Evolutionary conservation across 139 green algal genomes (phyloP).

Genomic region (Astrephomene gubernaculifera): DNA sequence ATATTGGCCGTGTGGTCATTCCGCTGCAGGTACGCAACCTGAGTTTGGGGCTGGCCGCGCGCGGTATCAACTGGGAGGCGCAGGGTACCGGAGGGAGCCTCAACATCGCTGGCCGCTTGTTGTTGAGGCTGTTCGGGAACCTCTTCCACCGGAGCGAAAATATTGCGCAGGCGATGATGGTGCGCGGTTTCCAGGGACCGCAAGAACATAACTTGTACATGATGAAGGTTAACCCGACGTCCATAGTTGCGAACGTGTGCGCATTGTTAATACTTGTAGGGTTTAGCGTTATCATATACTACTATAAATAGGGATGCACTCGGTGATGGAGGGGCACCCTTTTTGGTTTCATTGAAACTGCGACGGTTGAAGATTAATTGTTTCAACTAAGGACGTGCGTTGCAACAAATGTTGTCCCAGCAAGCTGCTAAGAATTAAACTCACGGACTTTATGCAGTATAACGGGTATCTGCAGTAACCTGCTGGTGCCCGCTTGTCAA

Average conservation of each 20-base stretch:
- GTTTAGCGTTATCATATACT: slow-evolving; percentile 43
- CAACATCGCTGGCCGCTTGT: slow-evolving; percentile 59
- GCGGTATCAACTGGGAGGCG: slow-evolving; percentile 78
- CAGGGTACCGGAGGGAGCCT: slow-evolving; percentile 65
- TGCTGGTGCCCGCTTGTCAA: too few species aligned
- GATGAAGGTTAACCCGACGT: slow-evolving; percentile 59
- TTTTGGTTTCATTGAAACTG: too few species aligned
- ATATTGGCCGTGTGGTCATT: too few species aligned
- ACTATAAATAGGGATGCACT: slow-evolving; percentile 35
- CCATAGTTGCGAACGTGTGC: slow-evolving; percentile 46
- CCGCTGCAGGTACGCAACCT: slow-evolving; percentile 82
- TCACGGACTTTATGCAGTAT: too few species aligned
- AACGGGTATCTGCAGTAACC: too few species aligned
- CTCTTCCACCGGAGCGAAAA: slow-evolving; percentile 75
- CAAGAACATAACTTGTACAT: slow-evolving; percentile 71
- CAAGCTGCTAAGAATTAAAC: too few species aligned
- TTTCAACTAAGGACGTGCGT: too few species aligned
- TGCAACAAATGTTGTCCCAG: too few species aligned
- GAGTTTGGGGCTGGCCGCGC: slow-evolving; percentile 79
- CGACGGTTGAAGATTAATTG: too few species aligned
- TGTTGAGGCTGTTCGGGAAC: slow-evolving; percentile 75
- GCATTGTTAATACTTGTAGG: slow-evolving; percentile 52
- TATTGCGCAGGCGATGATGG: slow-evolving; percentile 79
- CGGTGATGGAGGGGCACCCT: too few species aligned
- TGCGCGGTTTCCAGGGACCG: slow-evolving; percentile 77